phyloP scores from a whole-genome alignment of 768 basidiomycete species.

The Obba rivulosa region DNA sequence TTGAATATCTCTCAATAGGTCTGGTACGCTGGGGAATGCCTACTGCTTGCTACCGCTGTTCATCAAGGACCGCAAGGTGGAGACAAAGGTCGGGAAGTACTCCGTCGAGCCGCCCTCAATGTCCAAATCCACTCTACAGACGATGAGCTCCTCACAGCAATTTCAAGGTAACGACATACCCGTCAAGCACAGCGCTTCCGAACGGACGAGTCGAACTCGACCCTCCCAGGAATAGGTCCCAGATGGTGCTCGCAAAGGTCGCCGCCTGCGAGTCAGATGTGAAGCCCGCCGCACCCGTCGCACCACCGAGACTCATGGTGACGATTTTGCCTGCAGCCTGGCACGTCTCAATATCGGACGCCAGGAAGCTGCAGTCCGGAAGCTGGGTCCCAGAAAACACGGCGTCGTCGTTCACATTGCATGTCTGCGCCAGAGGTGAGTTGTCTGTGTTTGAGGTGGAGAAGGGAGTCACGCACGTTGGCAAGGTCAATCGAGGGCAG shows the following conservation, averaged over 20 bases:
- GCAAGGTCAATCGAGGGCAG: slow-evolving; percentile 56
- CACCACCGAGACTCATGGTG: slow-evolving; percentile 35
- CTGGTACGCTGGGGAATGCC: slow-evolving; percentile 6
- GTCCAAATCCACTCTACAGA: slow-evolving; percentile 53
- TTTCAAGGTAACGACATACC: slow-evolving; percentile 32
- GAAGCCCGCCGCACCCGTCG: slow-evolving; percentile 58
- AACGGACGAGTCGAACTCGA: slow-evolving; percentile 60
- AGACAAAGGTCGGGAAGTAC: slow-evolving; percentile 34
- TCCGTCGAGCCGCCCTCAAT: slow-evolving; percentile 57
- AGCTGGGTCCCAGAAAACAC: slow-evolving; percentile 60
- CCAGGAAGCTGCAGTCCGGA: slow-evolving; percentile 56
- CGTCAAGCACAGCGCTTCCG: slow-evolving; percentile 66
- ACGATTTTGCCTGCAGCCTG: slow-evolving; percentile 41
- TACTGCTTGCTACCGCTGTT: slow-evolving; percentile 50
- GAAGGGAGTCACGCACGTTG: slow-evolving; percentile 35
- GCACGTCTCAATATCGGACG: slow-evolving; percentile 57
- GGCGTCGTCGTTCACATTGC: slow-evolving; percentile 49
- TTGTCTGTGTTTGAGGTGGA: neutral
- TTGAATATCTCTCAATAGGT: neutral
- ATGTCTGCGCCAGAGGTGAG: slow-evolving; percentile 38
- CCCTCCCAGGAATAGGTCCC: slow-evolving; percentile 70
- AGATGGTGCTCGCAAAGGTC: slow-evolving; percentile 60
- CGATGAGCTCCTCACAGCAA: no score
- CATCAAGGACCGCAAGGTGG: slow-evolving; percentile 46
- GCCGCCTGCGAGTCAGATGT: slow-evolving; percentile 50